A percentile compares a stretch with the other conserved stretches of the same genome.
Conservation (phyloP, 1,284 basidiomycete species). For the Fomitiporia mediterranea region DNA sequence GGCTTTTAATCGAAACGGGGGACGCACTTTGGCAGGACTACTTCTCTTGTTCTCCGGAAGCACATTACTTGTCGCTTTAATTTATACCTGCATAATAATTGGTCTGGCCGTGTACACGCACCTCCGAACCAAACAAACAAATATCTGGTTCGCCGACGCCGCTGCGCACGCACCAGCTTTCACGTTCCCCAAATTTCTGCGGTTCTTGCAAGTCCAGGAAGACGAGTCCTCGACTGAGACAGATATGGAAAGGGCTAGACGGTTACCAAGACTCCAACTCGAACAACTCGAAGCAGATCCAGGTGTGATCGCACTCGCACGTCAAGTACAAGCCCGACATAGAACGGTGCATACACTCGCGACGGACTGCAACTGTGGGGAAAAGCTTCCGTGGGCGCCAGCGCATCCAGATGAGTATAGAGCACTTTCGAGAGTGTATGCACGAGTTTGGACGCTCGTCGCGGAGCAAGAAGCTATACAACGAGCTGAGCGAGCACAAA, state of each 20-base stretch:
- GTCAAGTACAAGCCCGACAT: background rate
- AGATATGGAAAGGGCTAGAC: background rate
- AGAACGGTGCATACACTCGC: background rate
- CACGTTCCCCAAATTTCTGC: background rate
- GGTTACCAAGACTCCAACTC: background rate
- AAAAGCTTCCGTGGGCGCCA: constrained; percentile 6
- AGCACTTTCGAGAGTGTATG: background rate
- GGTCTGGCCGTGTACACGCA: constrained; percentile 6
- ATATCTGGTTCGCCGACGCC: constrained; percentile 14
- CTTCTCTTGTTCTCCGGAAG: constrained; percentile 1
- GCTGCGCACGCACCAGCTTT: constrained; percentile 1
- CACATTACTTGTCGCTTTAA: background rate
- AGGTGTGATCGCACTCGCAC: background rate
- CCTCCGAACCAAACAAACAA: background rate
- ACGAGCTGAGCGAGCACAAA: background rate
- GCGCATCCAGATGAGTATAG: constrained; percentile 9
- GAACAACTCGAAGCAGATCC: background rate
- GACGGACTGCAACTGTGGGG: constrained; percentile 8
- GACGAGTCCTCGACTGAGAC: background rate
- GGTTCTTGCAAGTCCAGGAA: background rate
- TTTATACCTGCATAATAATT: background rate
- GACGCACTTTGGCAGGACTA: background rate
- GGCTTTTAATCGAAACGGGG: background rate
- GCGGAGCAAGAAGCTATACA: background rate
- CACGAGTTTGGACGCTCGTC: background rate